Evolutionary conservation across 2,329 filamentous ascomycete genomes (phyloP), one percentile per base, ranked within the genome.

Genomic region (Aspergillus sergii): DNA sequence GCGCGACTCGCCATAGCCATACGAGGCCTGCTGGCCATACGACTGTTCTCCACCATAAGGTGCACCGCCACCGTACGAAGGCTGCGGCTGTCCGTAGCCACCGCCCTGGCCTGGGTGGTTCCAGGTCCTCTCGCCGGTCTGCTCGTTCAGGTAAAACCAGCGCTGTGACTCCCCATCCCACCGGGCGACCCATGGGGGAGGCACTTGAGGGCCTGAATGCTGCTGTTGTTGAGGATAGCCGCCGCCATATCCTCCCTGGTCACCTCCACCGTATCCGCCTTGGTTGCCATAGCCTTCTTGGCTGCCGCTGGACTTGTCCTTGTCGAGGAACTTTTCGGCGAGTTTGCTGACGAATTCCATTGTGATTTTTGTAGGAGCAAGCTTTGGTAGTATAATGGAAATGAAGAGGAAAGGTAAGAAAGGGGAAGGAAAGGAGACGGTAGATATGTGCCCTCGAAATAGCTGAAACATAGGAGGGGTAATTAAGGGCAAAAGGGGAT

Each of bases 61-160:
- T 58, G 66, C 65, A n/a, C 67, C 67, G 53, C 69, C 70, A 41
- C 68, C 71, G 19, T 69, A 66, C 4, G 61, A 55, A 12, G 45
- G 23, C 60, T 61, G 19, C 6, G 54, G 58, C 28, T 61, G 55
- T 2, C 51, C 28, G 23, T 10, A 21, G 51, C 30, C 54, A 41
- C 28, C 39, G 32, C 34, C 23, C 69, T 71, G 69, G 10, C 66
- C 69, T 11, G 80, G 80, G 54, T 73, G 71, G 34, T 81, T 72
- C 66, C 75, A 80, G 51, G 72, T 79, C 21, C 76, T 74, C 69
- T 82, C 75, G 45, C 81, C 81, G 26, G 76, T 83, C 66, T 82
- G 73, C 59, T 80, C 74, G 71, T 84, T 84, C 64, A 83, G 71
- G 72, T 78, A 84, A 69, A 79, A 69, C 74, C 78, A 83, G 67